Base-by-base conservation (phyloP, 768 basidiomycete species). In the Mycena capillaripes region DNA sequence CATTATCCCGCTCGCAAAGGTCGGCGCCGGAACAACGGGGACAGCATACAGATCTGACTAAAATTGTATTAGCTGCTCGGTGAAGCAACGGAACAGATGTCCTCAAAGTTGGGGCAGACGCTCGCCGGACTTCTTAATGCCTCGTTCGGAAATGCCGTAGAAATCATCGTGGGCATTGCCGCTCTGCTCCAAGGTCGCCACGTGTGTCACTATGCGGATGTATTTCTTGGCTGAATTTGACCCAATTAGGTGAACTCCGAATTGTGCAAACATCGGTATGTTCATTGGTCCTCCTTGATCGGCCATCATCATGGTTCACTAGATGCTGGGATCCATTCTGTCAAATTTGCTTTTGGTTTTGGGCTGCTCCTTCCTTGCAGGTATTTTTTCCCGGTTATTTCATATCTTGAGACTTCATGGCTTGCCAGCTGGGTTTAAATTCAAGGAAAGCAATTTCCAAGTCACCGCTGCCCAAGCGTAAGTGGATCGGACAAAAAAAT, bases 261-360 rank as follows among this genome's bases (percentile, higher is more conserved):
- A 93, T 98, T 77, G 97, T 98, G 2, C 96, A 98, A 81, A 97
- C 95, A 32, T 97, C 96, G 42, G 93, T 94, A 70, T 71, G 89
- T 59, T 19, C 5, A 34, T 58, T 75, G 16, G 21, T 40, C 66
- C 16, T 38, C 19, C 14, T 23, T 58, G 12, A n/a, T 50, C 25
- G 10, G 27, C 32, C 27, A 19, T 66, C 57, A 55, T 46, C 56
- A 73, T 50, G 27, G 32, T 34, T 29, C 14, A 36, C 5, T 74
- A 94, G 94, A 91, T 97, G 89, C 88, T 98, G 53, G 97, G 96
- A 23, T 96, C 95, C 32, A 94, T 98, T 70, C 83, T 98, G 44
- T 97, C 95, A 16, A 98, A 98, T 81, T 85, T 97, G 44, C 88
- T 98, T 11, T 86, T 98, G 42, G 96, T 98, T 21, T 86, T 98